phyloP scores from a whole-genome alignment of 495 filamentous ascomycete genomes.

The Penicillium herquei region DNA sequence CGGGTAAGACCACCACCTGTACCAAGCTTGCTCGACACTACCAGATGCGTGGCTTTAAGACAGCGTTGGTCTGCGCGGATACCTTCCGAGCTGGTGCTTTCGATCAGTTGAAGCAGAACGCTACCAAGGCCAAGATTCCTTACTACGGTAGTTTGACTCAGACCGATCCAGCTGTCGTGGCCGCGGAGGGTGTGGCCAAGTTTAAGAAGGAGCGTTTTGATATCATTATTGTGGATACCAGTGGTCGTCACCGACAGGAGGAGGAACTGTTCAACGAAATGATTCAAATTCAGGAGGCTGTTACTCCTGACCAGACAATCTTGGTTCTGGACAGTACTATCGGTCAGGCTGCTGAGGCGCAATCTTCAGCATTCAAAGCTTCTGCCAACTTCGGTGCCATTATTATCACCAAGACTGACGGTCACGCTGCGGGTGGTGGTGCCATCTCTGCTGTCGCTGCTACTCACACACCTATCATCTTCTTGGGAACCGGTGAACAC shows the following conservation, averaged over 20 bases:
- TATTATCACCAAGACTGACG: slow-evolving; percentile 98
- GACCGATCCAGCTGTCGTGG: slow-evolving; percentile 91
- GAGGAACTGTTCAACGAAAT: slow-evolving; percentile 95
- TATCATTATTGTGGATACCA: slow-evolving; percentile 98
- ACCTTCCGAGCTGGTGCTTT: slow-evolving; percentile 98
- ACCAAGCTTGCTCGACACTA: slow-evolving; percentile 97
- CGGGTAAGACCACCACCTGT: slow-evolving; percentile 97
- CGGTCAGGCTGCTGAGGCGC: slow-evolving; percentile 90
- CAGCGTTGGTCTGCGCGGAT: slow-evolving; percentile 94
- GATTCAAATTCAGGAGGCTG: slow-evolving; percentile 91
- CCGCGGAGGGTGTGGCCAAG: slow-evolving; percentile 91
- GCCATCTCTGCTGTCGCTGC: slow-evolving; percentile 98
- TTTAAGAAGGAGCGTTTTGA: slow-evolving; percentile 99
- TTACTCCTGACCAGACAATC: slow-evolving; percentile 94
- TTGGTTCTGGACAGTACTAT: slow-evolving; percentile 97
- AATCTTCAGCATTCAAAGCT: slow-evolving; percentile 95
- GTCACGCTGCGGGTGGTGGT: slow-evolving; percentile 90
- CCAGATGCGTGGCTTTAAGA: slow-evolving; percentile 88
- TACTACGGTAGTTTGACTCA: slow-evolving; percentile 96
- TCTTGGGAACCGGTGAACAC: slow-evolving; percentile 96
- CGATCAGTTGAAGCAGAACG: slow-evolving; percentile 98
- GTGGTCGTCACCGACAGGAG: slow-evolving; percentile 90
- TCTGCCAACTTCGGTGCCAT: slow-evolving; percentile 97
- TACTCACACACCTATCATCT: slow-evolving; percentile 94
- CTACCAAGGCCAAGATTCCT: slow-evolving; percentile 96